A percentile compares a stretch with the other conserved stretches of the same genome.
Conservation (phyloP, 805 yeast species). For the Saccharomycopsis fermentans region DNA sequence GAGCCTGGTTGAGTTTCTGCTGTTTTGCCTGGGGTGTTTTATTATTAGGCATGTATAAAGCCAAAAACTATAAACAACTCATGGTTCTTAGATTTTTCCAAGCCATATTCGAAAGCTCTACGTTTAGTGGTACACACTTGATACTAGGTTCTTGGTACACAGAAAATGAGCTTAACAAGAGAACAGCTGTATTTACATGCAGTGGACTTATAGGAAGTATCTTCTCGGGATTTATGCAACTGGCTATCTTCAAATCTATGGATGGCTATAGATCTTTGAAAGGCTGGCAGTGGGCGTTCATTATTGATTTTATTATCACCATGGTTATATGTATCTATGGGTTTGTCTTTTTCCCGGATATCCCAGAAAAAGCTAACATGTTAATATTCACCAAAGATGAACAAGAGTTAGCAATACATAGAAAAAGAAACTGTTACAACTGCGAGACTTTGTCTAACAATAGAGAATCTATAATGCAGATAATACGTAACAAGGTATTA, state of each 20-base stretch:
- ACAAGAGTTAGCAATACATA: constrained; percentile 30
- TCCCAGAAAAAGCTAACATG: constrained; percentile 11
- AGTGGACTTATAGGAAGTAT: constrained; percentile 46
- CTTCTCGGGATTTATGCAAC: constrained; percentile 48
- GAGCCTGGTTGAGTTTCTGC: constrained; percentile 46
- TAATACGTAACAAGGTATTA: constrained; percentile 27
- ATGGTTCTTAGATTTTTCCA: constrained; percentile 51
- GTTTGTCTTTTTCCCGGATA: constrained; percentile 23
- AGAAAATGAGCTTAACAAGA: constrained; percentile 36
- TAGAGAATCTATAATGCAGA: constrained; percentile 18
- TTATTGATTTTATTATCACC: constrained; percentile 50
- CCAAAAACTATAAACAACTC: constrained; percentile 36
- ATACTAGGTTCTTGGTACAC: constrained; percentile 47
- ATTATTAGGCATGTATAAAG: constrained; percentile 42
- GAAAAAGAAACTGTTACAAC: constrained; percentile 30
- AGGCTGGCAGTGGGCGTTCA: constrained; percentile 62
- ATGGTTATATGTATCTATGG: constrained; percentile 50
- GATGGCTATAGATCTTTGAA: constrained; percentile 37
- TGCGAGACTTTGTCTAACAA: constrained; percentile 26
- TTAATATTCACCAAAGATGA: constrained; percentile 33
- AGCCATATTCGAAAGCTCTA: constrained; percentile 50
- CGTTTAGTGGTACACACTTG: constrained; percentile 45
- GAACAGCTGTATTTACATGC: constrained; percentile 45
- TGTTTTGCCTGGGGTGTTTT: constrained; percentile 47
- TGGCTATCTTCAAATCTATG: constrained; percentile 39